A percentile compares a stretch with the other conserved stretches of the same genome.
Evolutionary conservation across 2,329 filamentous ascomycete genomes (phyloP).

Genomic region (Aspergillus clavatus): DNA sequence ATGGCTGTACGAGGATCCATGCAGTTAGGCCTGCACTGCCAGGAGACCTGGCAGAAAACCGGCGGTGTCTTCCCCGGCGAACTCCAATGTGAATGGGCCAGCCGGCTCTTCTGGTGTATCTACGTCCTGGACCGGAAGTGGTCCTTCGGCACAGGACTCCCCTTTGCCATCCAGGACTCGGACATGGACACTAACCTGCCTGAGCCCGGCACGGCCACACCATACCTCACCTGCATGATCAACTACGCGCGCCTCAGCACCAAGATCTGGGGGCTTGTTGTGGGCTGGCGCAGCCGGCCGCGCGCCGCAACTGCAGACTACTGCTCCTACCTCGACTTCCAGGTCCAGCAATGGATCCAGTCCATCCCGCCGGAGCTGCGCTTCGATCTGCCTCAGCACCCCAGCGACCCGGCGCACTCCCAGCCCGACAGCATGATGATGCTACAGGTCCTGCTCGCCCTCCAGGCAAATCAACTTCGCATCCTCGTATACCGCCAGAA

Average conservation of each 20-base stretch:
- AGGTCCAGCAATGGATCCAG: conserved; percentile 45
- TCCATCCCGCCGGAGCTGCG: conserved; percentile 43
- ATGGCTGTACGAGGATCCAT: conserved; percentile 45
- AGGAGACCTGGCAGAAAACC: conserved; percentile 36
- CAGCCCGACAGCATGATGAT: conserved; percentile 3
- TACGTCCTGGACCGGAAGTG: conserved; percentile 51
- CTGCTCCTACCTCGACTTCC: conserved; percentile 38
- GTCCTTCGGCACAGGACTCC: conserved; percentile 50
- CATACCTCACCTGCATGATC: conserved; percentile 47
- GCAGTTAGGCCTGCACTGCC: conserved; percentile 48
- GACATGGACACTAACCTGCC: conserved; percentile 49
- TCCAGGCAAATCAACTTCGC: conserved; percentile 45
- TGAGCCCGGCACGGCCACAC: conserved; percentile 36
- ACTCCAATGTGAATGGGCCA: conserved; percentile 33
- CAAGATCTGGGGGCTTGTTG: conserved; percentile 45
- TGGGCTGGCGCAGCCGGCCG: conserved; percentile 32
- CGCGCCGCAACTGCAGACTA: conserved; percentile 36
- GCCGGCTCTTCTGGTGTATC: conserved; percentile 47
- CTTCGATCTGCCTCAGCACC: conserved; percentile 28
- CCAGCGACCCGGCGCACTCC: conserved; percentile 1
- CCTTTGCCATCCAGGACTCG: conserved; percentile 46
- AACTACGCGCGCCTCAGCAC: conserved; percentile 45
- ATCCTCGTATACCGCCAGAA: conserved; percentile 45
- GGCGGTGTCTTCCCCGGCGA: conserved; percentile 35
- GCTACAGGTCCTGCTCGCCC: conserved; percentile 14